Base-by-base conservation (phyloP, 495 filamentous ascomycete genomes). In the Aspergillus ellipticus region DNA sequence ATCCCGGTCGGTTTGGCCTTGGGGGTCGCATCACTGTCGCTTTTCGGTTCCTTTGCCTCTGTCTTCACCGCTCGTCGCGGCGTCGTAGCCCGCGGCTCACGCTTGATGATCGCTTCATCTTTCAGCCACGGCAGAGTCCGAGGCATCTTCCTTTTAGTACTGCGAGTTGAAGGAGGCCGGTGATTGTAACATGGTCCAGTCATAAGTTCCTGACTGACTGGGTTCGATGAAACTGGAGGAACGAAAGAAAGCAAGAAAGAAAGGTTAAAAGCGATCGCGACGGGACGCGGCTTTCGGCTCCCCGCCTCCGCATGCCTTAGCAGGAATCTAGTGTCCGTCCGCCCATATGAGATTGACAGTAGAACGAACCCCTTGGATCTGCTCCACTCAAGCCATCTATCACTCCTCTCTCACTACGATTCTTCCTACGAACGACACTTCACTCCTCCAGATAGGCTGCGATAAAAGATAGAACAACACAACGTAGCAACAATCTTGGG, bases 41-140 rank as follows among this genome's bases (percentile, higher is more conserved):
- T 39, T 39, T n/a, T 39, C 4, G 33, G 33, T 11, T 39, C 35
- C 11, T 15, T 39, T n/a, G 35, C 2, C 13, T 39, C 35, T 9
- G 51, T 37, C 47, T 65, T 62, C 6, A 53, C 51, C 20, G 29
- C 17, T 55, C 31, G 31, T 42, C 16, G 49, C 42, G 22, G 33
- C 20, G 22, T 60, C 5, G 49, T 35, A 11, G 53, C 28, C 11
- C 17, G 15, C 7, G 21, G 4, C 26, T 28, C 24, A 22, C 50
- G 45, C 22, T 45, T 58, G 13, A 20, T 43, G n/a, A 22, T 37
- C 4, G 56, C 54, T 46, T 49, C 56, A 13, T 45, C 45, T 39
- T 45, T 58, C 24, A 53, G 62, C 75, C 75, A 78, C n/a, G 75
- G 75, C n/a, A 77, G 54, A 1, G 62, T 73, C 20, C 75, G 67